Evolutionary conservation across 768 basidiomycete genomes (phyloP).

Genomic region (Coprinopsis cinerea): DNA sequence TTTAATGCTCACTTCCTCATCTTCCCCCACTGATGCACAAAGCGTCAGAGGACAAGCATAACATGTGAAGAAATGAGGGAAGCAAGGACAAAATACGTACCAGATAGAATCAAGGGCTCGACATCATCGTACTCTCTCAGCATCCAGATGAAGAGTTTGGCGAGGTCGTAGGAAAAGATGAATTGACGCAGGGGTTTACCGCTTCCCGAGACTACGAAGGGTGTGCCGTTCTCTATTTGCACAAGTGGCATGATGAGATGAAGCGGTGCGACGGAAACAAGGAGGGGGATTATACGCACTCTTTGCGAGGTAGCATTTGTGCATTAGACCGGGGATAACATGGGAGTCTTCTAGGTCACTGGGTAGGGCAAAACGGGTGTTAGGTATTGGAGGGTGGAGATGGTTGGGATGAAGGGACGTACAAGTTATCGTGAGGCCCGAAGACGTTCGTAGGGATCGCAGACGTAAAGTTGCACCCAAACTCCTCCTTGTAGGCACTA

Average conservation of each 20-base stretch:
- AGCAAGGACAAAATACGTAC: slow-evolving; percentile 29
- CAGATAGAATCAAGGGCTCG: slow-evolving; percentile 89
- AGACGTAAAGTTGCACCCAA: slow-evolving; percentile 90
- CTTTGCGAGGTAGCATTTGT: slow-evolving; percentile 90
- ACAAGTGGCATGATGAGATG: neutral
- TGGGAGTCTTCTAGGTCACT: slow-evolving; percentile 88
- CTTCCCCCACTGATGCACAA: slow-evolving; percentile 67
- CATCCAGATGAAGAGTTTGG: slow-evolving; percentile 93
- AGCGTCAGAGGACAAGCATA: neutral
- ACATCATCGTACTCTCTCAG: slow-evolving; percentile 87
- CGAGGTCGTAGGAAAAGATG: slow-evolving; percentile 94
- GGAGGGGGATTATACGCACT: slow-evolving; percentile 35
- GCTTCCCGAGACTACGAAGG: slow-evolving; percentile 84
- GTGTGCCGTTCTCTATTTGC: slow-evolving; percentile 65
- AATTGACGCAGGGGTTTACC: slow-evolving; percentile 96
- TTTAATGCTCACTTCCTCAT: slow-evolving; percentile 92
- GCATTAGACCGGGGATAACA: slow-evolving; percentile 91
- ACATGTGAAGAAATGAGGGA: neutral
- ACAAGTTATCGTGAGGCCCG: slow-evolving; percentile 94
- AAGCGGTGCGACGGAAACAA: too few species aligned
- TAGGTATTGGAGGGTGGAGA: neutral
- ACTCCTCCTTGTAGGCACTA: slow-evolving; percentile 95
- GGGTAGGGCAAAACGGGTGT: neutral
- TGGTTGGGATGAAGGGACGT: slow-evolving; percentile 16
- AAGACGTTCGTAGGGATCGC: slow-evolving; percentile 99